phyloP scores from a whole-genome alignment of 148 eudicot species.

The Rhododendron mucronatum region DNA sequence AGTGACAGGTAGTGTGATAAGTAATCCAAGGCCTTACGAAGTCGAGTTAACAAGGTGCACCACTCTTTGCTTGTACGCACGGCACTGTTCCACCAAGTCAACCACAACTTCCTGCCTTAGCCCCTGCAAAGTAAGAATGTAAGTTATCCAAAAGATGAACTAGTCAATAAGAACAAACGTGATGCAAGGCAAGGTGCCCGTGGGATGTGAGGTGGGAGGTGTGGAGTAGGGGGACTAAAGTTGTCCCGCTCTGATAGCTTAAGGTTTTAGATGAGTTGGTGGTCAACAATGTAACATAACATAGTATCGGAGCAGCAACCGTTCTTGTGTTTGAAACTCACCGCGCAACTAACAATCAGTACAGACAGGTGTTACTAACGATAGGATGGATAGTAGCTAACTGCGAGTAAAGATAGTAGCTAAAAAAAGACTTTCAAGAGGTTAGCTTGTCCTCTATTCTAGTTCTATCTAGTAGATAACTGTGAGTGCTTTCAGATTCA shows the following conservation, averaged over 20 bases:
- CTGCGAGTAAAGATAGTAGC: too few relatives aligned
- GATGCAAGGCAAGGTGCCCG: neutral
- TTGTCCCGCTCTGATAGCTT: neutral
- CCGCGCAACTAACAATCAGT: neutral
- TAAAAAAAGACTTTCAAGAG: too few relatives aligned
- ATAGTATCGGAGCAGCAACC: neutral
- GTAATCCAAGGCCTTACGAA: conserved; percentile 63
- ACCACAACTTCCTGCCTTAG: conserved; percentile 83
- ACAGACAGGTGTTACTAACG: neutral
- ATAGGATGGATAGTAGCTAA: neutral
- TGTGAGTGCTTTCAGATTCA: neutral
- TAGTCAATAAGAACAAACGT: neutral
- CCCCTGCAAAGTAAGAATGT: conserved; percentile 45
- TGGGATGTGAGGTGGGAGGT: neutral
- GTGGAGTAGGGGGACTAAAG: neutral
- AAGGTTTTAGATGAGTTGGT: neutral
- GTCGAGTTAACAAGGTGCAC: conserved; percentile 97
- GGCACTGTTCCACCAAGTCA: conserved; percentile 95
- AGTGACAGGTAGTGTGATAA: neutral
- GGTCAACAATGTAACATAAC: neutral
- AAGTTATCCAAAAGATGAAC: neutral
- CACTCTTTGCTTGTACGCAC: conserved; percentile 86
- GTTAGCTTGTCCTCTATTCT: neutral
- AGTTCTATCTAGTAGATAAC: too few relatives aligned
- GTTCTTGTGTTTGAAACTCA: neutral